Percentiles rank a stretch among this genome's conserved stretches.
Conservation (phyloP, 1,139 yeast genomes). For the Pichiaceae sp. region DNA sequence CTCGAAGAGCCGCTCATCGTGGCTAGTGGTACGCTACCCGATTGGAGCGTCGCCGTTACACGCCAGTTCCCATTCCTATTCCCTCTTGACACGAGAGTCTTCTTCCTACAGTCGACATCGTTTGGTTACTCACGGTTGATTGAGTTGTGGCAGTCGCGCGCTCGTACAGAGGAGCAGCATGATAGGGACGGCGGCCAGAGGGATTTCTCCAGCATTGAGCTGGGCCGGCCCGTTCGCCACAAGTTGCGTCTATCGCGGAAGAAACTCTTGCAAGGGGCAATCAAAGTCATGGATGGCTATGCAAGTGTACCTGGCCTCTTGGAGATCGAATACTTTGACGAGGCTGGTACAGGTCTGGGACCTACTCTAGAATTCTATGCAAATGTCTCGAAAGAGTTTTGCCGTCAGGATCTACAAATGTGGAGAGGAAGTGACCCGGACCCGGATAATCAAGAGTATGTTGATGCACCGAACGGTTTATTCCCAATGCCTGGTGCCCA, state of each 20-base stretch:
- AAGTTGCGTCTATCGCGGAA: conserved; percentile 73
- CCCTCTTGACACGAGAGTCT: conserved; percentile 74
- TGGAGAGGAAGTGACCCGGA: conserved; percentile 47
- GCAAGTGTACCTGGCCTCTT: conserved; percentile 75
- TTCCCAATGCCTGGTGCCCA: conserved; percentile 60
- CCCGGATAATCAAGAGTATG: conserved; percentile 27
- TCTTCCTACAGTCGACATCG: conserved; percentile 79
- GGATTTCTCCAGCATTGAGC: conserved; percentile 6
- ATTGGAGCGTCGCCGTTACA: conserved; percentile 73
- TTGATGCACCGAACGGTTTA: conserved; percentile 42
- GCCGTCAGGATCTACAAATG: conserved; percentile 44
- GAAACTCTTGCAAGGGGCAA: conserved; percentile 66
- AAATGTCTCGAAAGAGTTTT: conserved; percentile 66
- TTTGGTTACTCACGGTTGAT: conserved; percentile 86
- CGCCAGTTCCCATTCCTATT: conserved; percentile 72
- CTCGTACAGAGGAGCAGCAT: conserved; percentile 32
- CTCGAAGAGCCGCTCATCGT: conserved; percentile 85
- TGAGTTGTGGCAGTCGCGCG: conserved; percentile 63
- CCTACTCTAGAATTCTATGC: conserved; percentile 94
- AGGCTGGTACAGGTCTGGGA: conserved; percentile 94
- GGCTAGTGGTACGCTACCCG: conserved; percentile 81
- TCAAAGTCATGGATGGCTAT: conserved; percentile 68
- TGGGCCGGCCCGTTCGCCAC: conserved; percentile 75
- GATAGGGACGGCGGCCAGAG: conserved; percentile 27
- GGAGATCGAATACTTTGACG: conserved; percentile 84